Percentiles rank a stretch among this genome's conserved stretches.
Conservation (phyloP, 257 asterid species). For the Solanum raphanifolium region DNA sequence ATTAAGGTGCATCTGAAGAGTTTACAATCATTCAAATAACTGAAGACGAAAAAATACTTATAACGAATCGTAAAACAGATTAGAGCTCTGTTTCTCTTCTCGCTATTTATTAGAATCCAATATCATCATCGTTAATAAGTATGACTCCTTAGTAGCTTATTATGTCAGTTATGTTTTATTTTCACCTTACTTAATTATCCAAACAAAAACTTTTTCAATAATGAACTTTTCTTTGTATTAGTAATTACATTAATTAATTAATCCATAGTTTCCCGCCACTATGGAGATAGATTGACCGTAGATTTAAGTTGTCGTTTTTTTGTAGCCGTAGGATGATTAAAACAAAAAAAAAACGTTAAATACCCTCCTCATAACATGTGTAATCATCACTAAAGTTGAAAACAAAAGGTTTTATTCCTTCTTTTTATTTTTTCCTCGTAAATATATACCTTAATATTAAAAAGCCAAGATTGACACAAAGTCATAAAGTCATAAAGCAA, state of each 20-base stretch:
- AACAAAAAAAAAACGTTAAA: not conserved
- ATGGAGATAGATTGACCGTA: slow-evolving; percentile 7
- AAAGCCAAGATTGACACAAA: not conserved
- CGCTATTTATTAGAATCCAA: no score
- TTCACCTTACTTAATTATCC: not conserved
- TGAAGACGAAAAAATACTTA: no score
- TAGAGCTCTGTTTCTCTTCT: no score
- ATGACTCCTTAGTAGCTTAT: no score
- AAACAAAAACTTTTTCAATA: not conserved
- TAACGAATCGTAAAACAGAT: no score
- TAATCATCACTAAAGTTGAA: slow-evolving; percentile 11
- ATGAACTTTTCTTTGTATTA: not conserved
- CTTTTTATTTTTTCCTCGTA: not conserved
- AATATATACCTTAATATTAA: not conserved
- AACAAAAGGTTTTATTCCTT: not conserved
- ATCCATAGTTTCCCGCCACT: slow-evolving; percentile 31
- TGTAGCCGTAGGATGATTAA: slow-evolving; percentile 8
- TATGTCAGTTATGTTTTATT: no score
- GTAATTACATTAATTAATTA: not conserved
- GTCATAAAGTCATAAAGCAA: not conserved
- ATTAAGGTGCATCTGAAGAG: not conserved
- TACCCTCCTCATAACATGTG: not conserved
- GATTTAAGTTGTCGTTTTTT: not conserved
- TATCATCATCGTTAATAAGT: no score
- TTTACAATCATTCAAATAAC: not conserved